Conservation (phyloP, 2,329 filamentous ascomycete species). For the Sodiomyces alkalinus region DNA sequence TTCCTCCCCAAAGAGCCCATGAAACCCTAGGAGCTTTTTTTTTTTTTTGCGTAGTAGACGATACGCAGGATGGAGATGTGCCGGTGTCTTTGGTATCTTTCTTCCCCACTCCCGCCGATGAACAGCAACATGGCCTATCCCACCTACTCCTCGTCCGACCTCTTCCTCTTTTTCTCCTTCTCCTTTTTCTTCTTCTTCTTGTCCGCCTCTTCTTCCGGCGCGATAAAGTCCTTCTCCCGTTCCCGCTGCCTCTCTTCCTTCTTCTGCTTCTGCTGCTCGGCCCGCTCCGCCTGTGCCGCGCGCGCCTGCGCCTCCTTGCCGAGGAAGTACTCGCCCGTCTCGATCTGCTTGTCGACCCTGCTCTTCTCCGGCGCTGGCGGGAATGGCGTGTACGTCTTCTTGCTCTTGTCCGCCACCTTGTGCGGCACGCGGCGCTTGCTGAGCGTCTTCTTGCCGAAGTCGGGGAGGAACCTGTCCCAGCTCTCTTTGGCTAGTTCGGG, state of each 20-base stretch:
- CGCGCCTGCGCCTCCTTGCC: constrained; percentile 86
- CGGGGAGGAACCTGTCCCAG: constrained; percentile 91
- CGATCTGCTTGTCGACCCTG: constrained; percentile 96
- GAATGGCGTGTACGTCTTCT: constrained; percentile 95
- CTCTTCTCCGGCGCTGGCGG: constrained; percentile 95
- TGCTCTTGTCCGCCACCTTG: constrained; percentile 82
- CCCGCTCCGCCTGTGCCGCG: constrained; percentile 60
- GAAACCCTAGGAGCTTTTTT: no score
- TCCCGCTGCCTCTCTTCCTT: constrained; percentile 80
- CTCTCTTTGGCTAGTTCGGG: constrained; percentile 73
- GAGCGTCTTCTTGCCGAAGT: constrained; percentile 90
- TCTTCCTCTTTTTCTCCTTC: constrained; percentile 18
- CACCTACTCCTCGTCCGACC: neutral
- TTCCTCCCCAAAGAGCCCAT: no score
- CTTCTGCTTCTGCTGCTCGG: constrained; percentile 74
- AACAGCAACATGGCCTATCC: no score
- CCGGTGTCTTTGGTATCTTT: no score
- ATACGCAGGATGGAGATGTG: no score
- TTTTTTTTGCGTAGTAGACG: no score
- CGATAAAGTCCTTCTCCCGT: constrained; percentile 71
- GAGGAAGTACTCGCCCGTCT: constrained; percentile 93
- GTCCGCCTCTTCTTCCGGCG: constrained; percentile 60
- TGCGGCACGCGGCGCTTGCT: constrained; percentile 69
- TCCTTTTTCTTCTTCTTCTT: constrained; percentile 53
- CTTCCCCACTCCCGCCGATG: no score